Base-by-base conservation (phyloP, 306 rosid genomes). In the Pueraria montana region DNA sequence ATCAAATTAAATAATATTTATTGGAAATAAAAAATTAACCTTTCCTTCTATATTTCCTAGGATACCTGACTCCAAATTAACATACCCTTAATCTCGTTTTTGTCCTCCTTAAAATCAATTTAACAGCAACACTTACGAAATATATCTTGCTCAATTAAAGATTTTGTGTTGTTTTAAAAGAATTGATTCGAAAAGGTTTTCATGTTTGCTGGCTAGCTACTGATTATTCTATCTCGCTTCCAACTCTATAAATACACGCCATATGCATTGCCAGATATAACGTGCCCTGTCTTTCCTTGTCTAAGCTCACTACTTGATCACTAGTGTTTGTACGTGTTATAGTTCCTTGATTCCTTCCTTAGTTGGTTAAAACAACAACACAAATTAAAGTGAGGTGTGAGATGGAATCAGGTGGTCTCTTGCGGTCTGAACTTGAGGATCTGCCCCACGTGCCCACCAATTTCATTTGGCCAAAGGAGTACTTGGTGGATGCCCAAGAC, bases 391-490 rank as follows among this genome's bases (percentile, higher is more conserved):
- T 30, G 42, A 14, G 17, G 79, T 88, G 91, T 30, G 42, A 14
- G 17, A 84, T 88, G 91, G 80, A 84, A 45, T 81, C 89, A 16
- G 23, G 78, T 80, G 27, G 81, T 80, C 14, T 68, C 17, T 16
- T 72, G 10, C 30, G 74, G 42, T 72, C 66, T 72, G 58, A 65
- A 52, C 38, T 72, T 27, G 75, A 76, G 27, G 81, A 27, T 20
- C 76, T 87, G 56, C 14, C 84, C 4, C 65, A 69, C 17, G 74
- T 91, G 32, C 92, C 93, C 40, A 17, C 49, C 0, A 87, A 68
- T 27, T 94, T 87, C 87, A 20, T 90, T 32, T 91, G 98, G 96
- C 91, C 96, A 8, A 83, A 86, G 45, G 87, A 71, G 55, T 82
- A 83, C 81, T 53, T 86, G 21, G 91, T 77, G 5, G 75, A 80